These are phyloP conservation scores for Fonsecaea erecta DNA, from an alignment of 2,329 filamentous ascomycete genomes.

Conservation along the genomic window DNA sequence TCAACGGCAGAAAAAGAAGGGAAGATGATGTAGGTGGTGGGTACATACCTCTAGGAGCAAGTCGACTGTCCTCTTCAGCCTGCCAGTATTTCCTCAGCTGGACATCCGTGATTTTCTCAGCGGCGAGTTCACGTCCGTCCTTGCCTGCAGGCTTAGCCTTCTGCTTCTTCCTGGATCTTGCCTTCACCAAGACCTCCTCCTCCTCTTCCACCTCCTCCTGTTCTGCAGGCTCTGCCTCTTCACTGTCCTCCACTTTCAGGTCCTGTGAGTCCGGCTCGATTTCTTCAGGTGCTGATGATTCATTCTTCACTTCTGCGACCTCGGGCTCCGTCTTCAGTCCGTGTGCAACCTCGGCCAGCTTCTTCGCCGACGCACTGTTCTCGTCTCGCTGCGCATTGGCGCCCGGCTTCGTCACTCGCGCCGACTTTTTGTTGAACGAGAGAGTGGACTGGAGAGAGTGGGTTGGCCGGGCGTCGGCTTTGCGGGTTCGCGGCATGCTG, in stretches of 20 bases:
- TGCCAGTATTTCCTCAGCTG: constrained; percentile 81
- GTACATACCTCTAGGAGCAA: constrained; percentile 60
- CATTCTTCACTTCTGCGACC: constrained; percentile 24
- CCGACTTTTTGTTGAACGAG: constrained; percentile 62
- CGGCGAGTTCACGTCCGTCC: constrained; percentile 47
- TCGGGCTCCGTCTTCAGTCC: constrained; percentile 10
- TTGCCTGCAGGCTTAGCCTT: constrained; percentile 32
- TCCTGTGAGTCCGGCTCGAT: neutral
- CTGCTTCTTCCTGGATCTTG: constrained; percentile 40
- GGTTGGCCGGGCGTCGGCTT: constrained; percentile 9
- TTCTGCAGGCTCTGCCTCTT: neutral
- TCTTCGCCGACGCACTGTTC: constrained; percentile 42
- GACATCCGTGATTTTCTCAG: constrained; percentile 67
- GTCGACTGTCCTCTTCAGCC: constrained; percentile 69
- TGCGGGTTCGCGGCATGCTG: constrained; percentile 30
- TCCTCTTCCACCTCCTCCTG: constrained; percentile 21
- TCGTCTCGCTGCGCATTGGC: constrained; percentile 31
- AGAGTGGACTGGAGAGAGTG: constrained; percentile 59
- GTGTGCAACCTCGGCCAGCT: constrained; percentile 38
- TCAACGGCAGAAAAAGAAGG: neutral
- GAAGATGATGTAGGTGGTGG: neutral
- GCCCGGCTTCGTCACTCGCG: constrained; percentile 63
- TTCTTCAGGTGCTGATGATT: neutral
- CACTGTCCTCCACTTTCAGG: neutral
- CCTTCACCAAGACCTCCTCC: constrained; percentile 27